Evolutionary conservation across 352 stramenopile species (phyloP).

Genomic region (Pythium sukuiense): DNA sequence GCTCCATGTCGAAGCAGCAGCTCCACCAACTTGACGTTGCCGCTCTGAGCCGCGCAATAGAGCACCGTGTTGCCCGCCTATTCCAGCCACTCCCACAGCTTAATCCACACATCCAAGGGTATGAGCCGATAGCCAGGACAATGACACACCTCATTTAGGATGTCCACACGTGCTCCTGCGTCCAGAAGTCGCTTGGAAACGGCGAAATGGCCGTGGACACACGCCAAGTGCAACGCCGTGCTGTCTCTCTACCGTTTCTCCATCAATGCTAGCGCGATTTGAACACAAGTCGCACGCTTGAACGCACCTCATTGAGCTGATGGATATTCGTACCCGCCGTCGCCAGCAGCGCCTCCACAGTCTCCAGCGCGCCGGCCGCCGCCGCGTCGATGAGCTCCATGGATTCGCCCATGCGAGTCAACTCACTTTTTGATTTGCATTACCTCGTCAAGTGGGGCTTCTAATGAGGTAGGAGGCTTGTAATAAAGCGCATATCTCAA

Average conservation of each 20-base stretch:
- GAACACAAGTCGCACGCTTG: not conserved
- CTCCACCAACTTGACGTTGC: not conserved
- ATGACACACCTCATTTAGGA: not conserved
- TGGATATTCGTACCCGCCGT: not conserved
- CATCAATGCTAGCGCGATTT: not conserved
- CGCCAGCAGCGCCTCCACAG: not conserved
- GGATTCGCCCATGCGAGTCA: not conserved
- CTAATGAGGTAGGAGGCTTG: not conserved
- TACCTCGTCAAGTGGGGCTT: not conserved
- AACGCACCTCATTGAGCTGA: not conserved
- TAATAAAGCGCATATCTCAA: not conserved
- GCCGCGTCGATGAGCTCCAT: not conserved
- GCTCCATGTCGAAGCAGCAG: not conserved
- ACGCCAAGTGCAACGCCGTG: not conserved
- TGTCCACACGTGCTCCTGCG: not conserved
- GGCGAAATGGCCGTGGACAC: not conserved
- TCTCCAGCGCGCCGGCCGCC: not conserved
- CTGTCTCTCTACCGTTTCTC: not conserved
- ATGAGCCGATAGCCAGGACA: too few relatives aligned
- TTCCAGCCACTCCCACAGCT: not conserved
- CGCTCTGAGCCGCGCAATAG: not conserved
- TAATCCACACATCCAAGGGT: not conserved
- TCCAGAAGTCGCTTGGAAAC: not conserved
- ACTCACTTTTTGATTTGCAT: not conserved
- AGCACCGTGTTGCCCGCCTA: not conserved